A percentile compares a stretch with the other conserved stretches of the same genome.
phyloP scores from a whole-genome alignment of 371 early-diverging fungal species.

The Zancudomyces culisetae region DNA sequence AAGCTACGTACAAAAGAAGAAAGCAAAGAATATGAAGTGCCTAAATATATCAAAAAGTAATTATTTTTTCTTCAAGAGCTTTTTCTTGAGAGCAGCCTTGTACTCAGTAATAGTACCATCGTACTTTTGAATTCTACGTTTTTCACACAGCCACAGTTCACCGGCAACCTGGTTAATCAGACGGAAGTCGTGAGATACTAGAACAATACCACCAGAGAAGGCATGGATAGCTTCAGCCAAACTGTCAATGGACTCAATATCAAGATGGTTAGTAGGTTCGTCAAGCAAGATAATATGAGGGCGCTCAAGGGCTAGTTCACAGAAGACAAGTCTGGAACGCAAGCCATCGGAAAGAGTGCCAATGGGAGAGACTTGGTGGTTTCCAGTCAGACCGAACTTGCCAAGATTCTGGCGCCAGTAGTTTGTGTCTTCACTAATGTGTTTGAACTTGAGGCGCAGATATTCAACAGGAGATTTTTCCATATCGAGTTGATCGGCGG shows the following conservation, averaged over 20 bases:
- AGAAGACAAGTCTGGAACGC: conserved; percentile 88
- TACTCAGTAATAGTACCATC: conserved; percentile 70
- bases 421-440: conserved; percentile 46
- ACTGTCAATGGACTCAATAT: conserved; percentile 93
- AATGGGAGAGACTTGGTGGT: conserved; percentile 80
- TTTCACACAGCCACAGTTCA: conserved; percentile 92
- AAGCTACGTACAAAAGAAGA: too few species aligned
- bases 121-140: conserved; percentile 50
- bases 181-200: conserved; percentile 98
- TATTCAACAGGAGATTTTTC: conserved; percentile 78
- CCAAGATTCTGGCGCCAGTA: conserved; percentile 84
- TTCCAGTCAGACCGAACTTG: conserved; percentile 81
- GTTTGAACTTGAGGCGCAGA: conserved; percentile 69
- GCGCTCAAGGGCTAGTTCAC: conserved; percentile 67
- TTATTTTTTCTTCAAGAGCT: conserved; percentile 27
- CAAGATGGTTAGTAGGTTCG: conserved; percentile 91
- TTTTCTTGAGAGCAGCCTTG: conserved; percentile 68
- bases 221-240: conserved; percentile 88
- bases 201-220: conserved; percentile 92
- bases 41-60: too few species aligned
- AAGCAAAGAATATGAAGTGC: too few species aligned
- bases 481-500: conserved; percentile 83
- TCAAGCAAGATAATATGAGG: conserved; percentile 95
- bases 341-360: conserved; percentile 83
- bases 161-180: conserved; percentile 89